Base-by-base conservation (phyloP, 768 basidiomycete species). In the Leccinum aurantiacum region DNA sequence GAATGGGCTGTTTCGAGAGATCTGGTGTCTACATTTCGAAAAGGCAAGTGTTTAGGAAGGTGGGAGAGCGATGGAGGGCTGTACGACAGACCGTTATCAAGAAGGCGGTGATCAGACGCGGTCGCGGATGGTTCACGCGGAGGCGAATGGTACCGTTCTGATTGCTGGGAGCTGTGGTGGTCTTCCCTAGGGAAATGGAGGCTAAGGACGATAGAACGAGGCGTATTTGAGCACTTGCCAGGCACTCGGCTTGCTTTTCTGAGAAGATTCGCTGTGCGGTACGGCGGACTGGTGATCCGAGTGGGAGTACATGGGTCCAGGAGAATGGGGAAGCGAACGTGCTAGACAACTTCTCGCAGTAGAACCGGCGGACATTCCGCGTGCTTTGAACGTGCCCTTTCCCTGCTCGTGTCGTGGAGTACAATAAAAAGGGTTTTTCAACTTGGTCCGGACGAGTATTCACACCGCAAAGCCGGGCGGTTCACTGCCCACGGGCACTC, bases 1-100 rank as follows among this genome's bases (percentile, higher is more conserved):
- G 69, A 29, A 14, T 66, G 65, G 65, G 71, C 70, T 73, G 67
- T 71, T 71, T 71, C 57, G 53, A 71, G 70, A 65, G 72, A 74
- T 72, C 71, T 67, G 63, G 64, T 67, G 64, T 69, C 71, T 71
- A 46, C 49, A 61, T 63, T 67, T 69, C 58, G 68, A 69, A 69
- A 70, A 64, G 67, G 67, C 60, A 66, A 60, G 66, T 59, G 69
- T 68, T 69, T 58, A 68, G 67, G 67, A 67, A 67, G 62, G 61
- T 60, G 58, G 63, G 41, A 70, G 56, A 63, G 67, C 62, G 63
- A 63, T 61, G 57, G 38, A 63, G 52, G 66, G 66, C 61, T 50
- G 57, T 62, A 65, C 70, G 11, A 67, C 66, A 48, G 61, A 67
- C 70, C 70, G 64, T 65, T 72, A 72, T 74, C 71, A 70, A 61